These are phyloP conservation scores for Coelastrella sp. DNA, from an alignment of 139 green algal genomes.

Conservation along the genomic window DNA sequence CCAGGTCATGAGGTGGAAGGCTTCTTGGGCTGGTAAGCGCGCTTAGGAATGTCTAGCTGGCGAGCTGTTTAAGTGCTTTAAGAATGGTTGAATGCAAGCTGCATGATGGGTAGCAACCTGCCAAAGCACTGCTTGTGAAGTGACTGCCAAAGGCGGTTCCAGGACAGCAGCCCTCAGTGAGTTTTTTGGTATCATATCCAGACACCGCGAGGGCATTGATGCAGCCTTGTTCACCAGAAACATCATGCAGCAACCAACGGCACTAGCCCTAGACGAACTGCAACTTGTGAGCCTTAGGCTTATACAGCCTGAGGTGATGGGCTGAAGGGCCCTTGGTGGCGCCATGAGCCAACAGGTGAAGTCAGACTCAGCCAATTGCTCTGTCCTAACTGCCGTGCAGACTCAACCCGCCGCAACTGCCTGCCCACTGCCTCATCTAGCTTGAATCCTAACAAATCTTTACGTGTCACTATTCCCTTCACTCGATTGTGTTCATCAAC, in stretches of 20 bases:
- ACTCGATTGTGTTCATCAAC: slow-evolving; percentile 83
- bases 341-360: slow-evolving; percentile 3
- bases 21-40: too few relatives aligned
- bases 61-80: too few relatives aligned
- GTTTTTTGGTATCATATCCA: too few relatives aligned
- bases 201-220: not conserved
- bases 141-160: not conserved
- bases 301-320: not conserved
- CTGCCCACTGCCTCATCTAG: slow-evolving; percentile 52
- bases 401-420: slow-evolving; percentile 30
- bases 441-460: slow-evolving; percentile 86
- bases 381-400: slow-evolving; percentile 1
- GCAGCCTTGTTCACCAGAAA: not conserved
- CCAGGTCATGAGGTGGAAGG: too few relatives aligned
- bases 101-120: too few relatives aligned
- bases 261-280: too few relatives aligned
- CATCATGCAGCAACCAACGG: too few relatives aligned
- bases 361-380: not conserved
- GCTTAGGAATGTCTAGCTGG: too few relatives aligned
- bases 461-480: slow-evolving; percentile 83
- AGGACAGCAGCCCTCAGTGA: too few relatives aligned
- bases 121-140: not conserved
- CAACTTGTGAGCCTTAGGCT: not conserved
- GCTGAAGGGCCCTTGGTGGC: not conserved
- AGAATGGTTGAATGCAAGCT: too few relatives aligned